These are phyloP conservation scores for Pichia gijzeniarum DNA, from an alignment of 805 yeast genomes.

Conservation along the genomic window DNA sequence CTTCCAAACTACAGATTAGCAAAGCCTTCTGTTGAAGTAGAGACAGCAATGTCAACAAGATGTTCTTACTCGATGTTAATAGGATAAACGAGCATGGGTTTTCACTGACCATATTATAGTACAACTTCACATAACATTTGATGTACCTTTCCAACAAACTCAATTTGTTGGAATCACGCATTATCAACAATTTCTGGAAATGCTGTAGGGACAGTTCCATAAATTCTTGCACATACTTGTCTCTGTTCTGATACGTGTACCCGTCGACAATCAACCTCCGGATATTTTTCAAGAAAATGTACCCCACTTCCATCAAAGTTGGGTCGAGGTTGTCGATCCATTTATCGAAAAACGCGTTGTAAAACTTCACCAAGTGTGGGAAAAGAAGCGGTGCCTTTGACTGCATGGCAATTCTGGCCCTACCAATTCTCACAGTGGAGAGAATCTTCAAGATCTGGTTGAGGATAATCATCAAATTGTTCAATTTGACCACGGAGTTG, in stretches of 20 bases:
- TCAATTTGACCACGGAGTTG: conserved; percentile 43
- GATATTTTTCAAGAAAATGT: conserved; percentile 66
- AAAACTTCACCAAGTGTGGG: conserved; percentile 53
- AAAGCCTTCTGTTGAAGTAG: conserved; percentile 59
- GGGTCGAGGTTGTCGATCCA: conserved; percentile 50
- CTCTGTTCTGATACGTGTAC: conserved; percentile 60
- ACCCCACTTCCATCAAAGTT: conserved; percentile 65
- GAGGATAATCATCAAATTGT: conserved; percentile 57
- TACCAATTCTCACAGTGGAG: conserved; percentile 74
- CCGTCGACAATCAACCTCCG: conserved; percentile 75
- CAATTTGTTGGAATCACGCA: conserved; percentile 44
- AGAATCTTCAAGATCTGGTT: conserved; percentile 75
- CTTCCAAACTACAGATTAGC: conserved; percentile 42
- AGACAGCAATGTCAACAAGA: conserved; percentile 54
- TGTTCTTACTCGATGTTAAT: conserved; percentile 54
- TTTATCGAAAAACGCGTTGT: conserved; percentile 49
- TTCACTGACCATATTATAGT: conserved; percentile 47
- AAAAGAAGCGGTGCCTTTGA: conserved; percentile 58
- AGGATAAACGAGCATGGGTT: conserved; percentile 69
- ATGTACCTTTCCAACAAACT: conserved; percentile 62
- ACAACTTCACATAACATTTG: conserved; percentile 70
- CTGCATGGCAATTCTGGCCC: conserved; percentile 73
- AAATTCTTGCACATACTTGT: conserved; percentile 52
- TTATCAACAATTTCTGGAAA: conserved; percentile 47
- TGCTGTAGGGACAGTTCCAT: conserved; percentile 51